These are phyloP conservation scores for Vigna reflexopilosa DNA, from an alignment of 306 rosid genomes.

Conservation along the genomic window DNA sequence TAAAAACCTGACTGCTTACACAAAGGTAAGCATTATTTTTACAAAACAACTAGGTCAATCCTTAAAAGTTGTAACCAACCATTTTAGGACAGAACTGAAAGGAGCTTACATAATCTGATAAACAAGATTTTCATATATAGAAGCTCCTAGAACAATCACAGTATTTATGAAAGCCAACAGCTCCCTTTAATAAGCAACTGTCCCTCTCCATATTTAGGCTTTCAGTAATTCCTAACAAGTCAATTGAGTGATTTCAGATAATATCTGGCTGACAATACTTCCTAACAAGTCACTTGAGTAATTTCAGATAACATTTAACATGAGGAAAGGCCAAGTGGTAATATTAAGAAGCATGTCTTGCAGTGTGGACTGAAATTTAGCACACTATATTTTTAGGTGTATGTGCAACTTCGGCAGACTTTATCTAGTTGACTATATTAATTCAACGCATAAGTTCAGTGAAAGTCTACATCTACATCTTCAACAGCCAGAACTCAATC, in stretches of 20 bases:
- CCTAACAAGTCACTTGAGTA: constrained; percentile 6
- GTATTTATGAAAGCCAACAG: not conserved
- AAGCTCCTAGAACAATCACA: not conserved
- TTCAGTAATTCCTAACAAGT: not conserved
- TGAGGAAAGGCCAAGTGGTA: not conserved
- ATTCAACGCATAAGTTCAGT: not conserved
- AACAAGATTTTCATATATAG: not conserved
- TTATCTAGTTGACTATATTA: constrained; percentile 5
- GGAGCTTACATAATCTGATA: not conserved
- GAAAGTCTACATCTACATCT: constrained; percentile 3
- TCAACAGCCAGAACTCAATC: constrained; percentile 11
- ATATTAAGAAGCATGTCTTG: not conserved
- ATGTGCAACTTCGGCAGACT: not conserved
- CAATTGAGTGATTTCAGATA: constrained; percentile 6
- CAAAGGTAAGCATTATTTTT: not conserved
- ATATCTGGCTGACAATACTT: not conserved
- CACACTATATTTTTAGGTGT: not conserved
- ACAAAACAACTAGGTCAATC: not conserved
- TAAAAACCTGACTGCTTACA: not conserved
- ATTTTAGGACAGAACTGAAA: not conserved
- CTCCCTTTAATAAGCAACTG: not conserved
- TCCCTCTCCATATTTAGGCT: not conserved
- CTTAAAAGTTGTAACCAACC: constrained; percentile 4
- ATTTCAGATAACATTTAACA: not conserved
- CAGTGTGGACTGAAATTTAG: not conserved